Conservation (phyloP, 306 rosid genomes). For the Cicer pinnatifidum region DNA sequence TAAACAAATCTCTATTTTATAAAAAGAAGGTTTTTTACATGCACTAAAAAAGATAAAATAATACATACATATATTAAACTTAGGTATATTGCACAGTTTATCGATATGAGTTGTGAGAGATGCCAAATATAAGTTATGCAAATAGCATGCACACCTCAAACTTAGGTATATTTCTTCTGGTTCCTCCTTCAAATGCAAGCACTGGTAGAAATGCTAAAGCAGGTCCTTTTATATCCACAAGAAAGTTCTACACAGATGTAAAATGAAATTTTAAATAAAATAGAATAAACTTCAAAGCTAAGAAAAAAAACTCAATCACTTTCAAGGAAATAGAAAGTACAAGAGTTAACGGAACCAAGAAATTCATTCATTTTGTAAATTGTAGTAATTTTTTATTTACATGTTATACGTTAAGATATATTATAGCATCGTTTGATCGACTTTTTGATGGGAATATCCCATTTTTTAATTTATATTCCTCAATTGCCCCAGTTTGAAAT, state of each 20-base stretch:
- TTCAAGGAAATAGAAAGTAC: neutral
- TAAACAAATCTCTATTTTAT: constrained; percentile 9
- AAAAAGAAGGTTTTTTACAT: neutral
- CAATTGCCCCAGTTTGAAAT: too few relatives aligned
- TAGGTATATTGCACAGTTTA: neutral
- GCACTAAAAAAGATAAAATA: constrained; percentile 18
- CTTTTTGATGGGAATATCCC: too few relatives aligned
- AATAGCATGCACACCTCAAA: too few relatives aligned
- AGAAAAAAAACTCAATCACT: neutral
- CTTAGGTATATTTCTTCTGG: too few relatives aligned
- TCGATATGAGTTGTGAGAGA: neutral
- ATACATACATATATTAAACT: constrained; percentile 8
- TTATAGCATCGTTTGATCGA: too few relatives aligned
- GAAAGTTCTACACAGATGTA: constrained; percentile 70
- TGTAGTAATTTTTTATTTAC: constrained; percentile 8
- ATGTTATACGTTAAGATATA: constrained; percentile 26
- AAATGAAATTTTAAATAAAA: constrained; percentile 20
- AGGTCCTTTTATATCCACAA: constrained; percentile 92
- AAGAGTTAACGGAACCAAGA: constrained; percentile 18
- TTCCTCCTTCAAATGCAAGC: constrained; percentile 99
- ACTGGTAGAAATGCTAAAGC: constrained; percentile 81
- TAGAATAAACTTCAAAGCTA: constrained; percentile 3
- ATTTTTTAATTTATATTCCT: too few relatives aligned
- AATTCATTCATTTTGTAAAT: neutral
- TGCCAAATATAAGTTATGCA: neutral